Conservation (phyloP, 192 early-diverging fungal species). For the Coemansia aciculifera region DNA sequence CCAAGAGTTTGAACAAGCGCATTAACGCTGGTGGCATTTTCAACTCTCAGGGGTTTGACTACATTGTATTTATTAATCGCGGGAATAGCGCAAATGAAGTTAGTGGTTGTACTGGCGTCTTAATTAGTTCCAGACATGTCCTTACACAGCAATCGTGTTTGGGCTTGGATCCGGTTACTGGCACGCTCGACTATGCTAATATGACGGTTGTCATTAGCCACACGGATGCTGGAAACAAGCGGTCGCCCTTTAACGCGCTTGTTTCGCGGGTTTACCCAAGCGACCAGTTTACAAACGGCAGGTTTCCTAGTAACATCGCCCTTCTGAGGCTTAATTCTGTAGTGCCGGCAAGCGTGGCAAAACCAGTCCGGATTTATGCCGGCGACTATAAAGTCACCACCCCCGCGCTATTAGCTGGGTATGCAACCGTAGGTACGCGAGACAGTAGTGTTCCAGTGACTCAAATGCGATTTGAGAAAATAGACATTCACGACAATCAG, state of each 20-base stretch:
- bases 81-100: neutral
- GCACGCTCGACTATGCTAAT: neutral
- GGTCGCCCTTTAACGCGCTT: neutral
- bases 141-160: slow-evolving; percentile 2
- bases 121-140: neutral
- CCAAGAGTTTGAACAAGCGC: neutral
- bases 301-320: neutral
- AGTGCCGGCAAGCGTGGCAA: slow-evolving; percentile 2
- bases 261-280: slow-evolving; percentile 2
- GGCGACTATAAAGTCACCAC: slow-evolving; percentile 2
- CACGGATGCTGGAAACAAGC: neutral
- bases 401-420: neutral
- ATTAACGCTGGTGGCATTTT: slow-evolving; percentile 3
- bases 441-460: neutral
- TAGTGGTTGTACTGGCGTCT: neutral
- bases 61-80: neutral
- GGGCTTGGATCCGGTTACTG: neutral
- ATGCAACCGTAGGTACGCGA: slow-evolving; percentile 1
- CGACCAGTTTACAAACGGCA: neutral
- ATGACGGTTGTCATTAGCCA: slow-evolving; percentile 6
- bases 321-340: neutral
- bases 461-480: neutral
- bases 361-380: slow-evolving; percentile 7
- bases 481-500: neutral
- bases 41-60: slow-evolving; percentile 5